Evolutionary conservation across 1,284 basidiomycete species (phyloP).

Genomic region (Cryptococcus maquisensis): DNA sequence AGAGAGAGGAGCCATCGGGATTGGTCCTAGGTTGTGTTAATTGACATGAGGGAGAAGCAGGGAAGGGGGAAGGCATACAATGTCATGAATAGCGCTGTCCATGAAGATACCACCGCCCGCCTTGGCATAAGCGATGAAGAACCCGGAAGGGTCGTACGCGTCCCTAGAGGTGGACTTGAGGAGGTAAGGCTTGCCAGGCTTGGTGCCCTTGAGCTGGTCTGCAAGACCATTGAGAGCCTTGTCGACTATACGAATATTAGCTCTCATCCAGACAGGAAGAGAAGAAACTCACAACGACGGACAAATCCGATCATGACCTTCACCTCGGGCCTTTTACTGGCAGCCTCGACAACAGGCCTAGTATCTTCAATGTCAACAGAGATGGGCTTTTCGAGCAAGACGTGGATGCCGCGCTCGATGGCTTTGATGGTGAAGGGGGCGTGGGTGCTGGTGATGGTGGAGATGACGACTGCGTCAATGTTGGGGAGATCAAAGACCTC

Average conservation of each 20-base stretch:
- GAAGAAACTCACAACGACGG: not conserved
- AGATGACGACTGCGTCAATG: not conserved
- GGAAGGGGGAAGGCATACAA: not conserved
- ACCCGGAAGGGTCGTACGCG: constrained; percentile 4
- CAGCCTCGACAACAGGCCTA: not conserved
- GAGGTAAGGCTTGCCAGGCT: constrained; percentile 12
- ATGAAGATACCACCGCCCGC: constrained; percentile 24
- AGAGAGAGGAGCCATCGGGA: constrained; percentile 17
- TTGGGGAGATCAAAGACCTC: not conserved
- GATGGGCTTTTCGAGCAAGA: not conserved
- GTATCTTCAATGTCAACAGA: not conserved
- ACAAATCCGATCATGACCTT: constrained; percentile 2
- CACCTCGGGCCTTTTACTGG: not conserved
- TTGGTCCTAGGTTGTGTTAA: constrained; percentile 1
- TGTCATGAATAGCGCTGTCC: constrained; percentile 28
- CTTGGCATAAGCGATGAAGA: constrained; percentile 14
- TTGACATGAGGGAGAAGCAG: not conserved
- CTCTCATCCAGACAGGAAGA: not conserved
- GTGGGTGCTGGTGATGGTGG: not conserved
- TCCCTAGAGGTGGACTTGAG: constrained; percentile 21
- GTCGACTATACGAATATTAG: not conserved
- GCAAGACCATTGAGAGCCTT: not conserved
- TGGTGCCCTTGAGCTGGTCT: not conserved
- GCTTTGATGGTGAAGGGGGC: not conserved
- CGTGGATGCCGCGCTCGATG: not conserved